These are phyloP conservation scores for Euphorbia pulcherrima DNA, from an alignment of 345 rosid genomes.

Conservation along the genomic window DNA sequence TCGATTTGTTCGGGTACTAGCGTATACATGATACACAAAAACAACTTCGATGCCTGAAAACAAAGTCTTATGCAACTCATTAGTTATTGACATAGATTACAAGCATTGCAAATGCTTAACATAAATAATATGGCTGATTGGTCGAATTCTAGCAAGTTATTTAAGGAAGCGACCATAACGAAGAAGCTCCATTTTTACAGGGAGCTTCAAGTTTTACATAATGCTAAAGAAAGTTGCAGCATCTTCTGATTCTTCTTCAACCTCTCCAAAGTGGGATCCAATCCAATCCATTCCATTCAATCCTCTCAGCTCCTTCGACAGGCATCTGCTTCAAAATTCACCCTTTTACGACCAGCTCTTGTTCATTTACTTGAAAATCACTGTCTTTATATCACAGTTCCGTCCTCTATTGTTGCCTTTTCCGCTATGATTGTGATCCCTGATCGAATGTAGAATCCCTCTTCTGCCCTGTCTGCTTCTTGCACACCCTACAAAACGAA, in stretches of 20 bases:
- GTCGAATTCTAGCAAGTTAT: too few relatives aligned
- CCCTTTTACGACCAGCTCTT: conserved; percentile 2
- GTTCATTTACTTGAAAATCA: background rate
- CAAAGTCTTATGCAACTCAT: too few relatives aligned
- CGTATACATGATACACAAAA: background rate
- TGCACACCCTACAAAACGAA: conserved; percentile 52
- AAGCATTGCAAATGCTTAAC: too few relatives aligned
- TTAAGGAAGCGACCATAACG: background rate
- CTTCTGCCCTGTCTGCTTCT: conserved; percentile 77
- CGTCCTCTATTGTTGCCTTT: conserved; percentile 84
- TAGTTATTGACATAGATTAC: too few relatives aligned
- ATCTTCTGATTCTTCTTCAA: conserved; percentile 17
- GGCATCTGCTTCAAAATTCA: conserved; percentile 1
- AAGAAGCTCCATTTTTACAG: conserved; percentile 9
- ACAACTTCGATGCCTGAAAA: background rate
- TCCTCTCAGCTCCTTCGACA: background rate
- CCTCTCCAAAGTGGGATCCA: conserved; percentile 23
- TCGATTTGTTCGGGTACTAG: too few relatives aligned
- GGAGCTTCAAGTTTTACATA: conserved; percentile 17
- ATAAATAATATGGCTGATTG: too few relatives aligned
- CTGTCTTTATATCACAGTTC: conserved; percentile 55
- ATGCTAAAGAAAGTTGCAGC: conserved; percentile 14
- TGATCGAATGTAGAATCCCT: conserved; percentile 76
- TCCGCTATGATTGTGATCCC: conserved; percentile 70
- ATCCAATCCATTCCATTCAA: too few relatives aligned